These are phyloP conservation scores for Pilaira anomala DNA, from an alignment of 192 early-diverging fungal species.

Conservation along the genomic window DNA sequence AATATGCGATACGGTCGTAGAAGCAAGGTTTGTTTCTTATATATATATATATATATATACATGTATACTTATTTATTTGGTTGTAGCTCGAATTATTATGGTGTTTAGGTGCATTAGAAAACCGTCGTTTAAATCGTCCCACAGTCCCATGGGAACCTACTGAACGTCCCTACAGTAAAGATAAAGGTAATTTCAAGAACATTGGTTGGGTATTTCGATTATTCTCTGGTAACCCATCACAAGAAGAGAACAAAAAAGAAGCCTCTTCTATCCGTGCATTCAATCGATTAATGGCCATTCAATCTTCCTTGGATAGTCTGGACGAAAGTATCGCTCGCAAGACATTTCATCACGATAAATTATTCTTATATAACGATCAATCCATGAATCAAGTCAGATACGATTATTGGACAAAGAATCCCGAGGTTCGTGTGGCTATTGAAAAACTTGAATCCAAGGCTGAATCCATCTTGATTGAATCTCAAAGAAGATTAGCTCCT, in stretches of 20 bases:
- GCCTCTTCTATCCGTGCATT: conserved; percentile 55
- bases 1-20: conserved; percentile 65
- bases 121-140: conserved; percentile 43
- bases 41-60: background rate
- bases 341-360: conserved; percentile 42
- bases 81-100: conserved; percentile 54
- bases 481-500: conserved; percentile 14
- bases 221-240: conserved; percentile 56
- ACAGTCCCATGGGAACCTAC: conserved; percentile 56
- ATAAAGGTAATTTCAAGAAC: conserved; percentile 51
- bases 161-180: conserved; percentile 40
- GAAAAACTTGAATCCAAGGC: conserved; percentile 33
- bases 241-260: conserved; percentile 57
- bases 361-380: conserved; percentile 52
- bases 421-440: conserved; percentile 39
- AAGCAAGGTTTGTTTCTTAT: conserved; percentile 48
- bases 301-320: conserved; percentile 55
- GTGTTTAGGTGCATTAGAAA: conserved; percentile 54
- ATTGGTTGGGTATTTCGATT: conserved; percentile 61
- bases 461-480: conserved; percentile 15
- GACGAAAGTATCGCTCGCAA: conserved; percentile 54
- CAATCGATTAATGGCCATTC: conserved; percentile 59
- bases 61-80: background rate
- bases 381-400: conserved; percentile 44
- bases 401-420: conserved; percentile 52